Conservation (phyloP, 2,329 filamentous ascomycete species). For the Trichophyton equinum region DNA sequence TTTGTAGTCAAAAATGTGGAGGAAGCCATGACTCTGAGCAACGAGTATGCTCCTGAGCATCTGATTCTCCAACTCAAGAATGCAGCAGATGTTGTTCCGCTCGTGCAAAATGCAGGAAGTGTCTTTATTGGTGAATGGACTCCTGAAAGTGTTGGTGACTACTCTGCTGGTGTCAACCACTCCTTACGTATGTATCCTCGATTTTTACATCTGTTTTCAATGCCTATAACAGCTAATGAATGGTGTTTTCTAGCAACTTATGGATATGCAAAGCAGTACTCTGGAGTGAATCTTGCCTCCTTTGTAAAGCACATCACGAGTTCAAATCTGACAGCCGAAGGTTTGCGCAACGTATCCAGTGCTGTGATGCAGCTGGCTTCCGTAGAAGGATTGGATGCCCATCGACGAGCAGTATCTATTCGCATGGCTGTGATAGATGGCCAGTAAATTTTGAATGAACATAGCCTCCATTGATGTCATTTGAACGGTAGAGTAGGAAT, state of each 20-base stretch:
- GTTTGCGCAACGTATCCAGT: conserved; percentile 68
- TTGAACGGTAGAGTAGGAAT: not conserved
- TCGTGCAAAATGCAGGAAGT: conserved; percentile 86
- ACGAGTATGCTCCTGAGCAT: conserved; percentile 92
- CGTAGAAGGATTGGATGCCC: conserved; percentile 89
- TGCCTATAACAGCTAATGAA: conserved; percentile 15
- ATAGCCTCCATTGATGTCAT: too few species aligned
- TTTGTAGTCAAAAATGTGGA: conserved; percentile 59
- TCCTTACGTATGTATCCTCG: conserved; percentile 65
- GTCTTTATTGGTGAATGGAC: conserved; percentile 96
- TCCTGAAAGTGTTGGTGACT: conserved; percentile 93
- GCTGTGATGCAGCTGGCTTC: conserved; percentile 93
- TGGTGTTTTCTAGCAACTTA: conserved; percentile 59
- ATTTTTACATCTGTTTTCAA: not conserved
- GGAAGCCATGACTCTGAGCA: conserved; percentile 71
- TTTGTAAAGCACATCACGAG: conserved; percentile 98
- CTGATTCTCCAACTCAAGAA: conserved; percentile 80
- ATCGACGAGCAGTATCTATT: conserved; percentile 61
- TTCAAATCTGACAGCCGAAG: conserved; percentile 75
- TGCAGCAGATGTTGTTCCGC: conserved; percentile 58
- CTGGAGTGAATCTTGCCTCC: conserved; percentile 86
- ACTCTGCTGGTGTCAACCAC: conserved; percentile 96
- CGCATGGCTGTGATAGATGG: conserved; percentile 23
- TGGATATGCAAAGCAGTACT: conserved; percentile 96
- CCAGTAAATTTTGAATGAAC: not conserved